Base-by-base conservation (phyloP, 2,329 filamentous ascomycete genomes). In the Aspergillus pseudoglaucus region DNA sequence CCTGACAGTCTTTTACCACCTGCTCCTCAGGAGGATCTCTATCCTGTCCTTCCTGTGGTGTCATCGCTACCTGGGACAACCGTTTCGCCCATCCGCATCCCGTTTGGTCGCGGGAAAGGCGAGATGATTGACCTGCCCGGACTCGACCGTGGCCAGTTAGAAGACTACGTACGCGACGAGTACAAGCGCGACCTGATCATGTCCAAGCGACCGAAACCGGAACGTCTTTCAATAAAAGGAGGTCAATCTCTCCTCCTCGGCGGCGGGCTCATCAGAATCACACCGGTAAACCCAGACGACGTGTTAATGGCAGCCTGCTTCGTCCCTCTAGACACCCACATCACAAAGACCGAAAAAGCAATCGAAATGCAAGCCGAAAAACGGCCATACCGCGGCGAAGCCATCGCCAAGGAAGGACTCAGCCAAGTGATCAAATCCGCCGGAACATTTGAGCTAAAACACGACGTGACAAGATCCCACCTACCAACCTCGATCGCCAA, bases 51-150 rank as follows among this genome's bases (percentile, higher is more conserved):
- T 79, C 91, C 91, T 1, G 71, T 94, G 9, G 86, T 95, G 1
- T 95, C 90, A 0, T 80, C 87, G 4, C 76, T 96, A 2, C 88
- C 93, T 0, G 93, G 94, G 8, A 98, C 93, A 0, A 98, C 93
- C 1, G 93, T 90, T 2, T 95, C 90, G 0, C 93, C 93, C 0
- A 97, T 98, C 57, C 85, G 93, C 23, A 82, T 97, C 15, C 89
- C 90, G 0, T 98, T 93, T 62, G 90, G 90, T 41, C 82, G 82
- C 50, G 86, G 87, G 20, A 86, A 82, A 60, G 93, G 93, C 47
- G 94, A 98, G 66, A 76, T 98, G 30, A 88, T 98, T 59, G 93
- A 98, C 64, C 77, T 98, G 12, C 93, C 93, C 0, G 93, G 93
- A 0, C 74, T 98, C 30, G 80, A 84, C 7, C 83, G 93, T 41